Evolutionary conservation across 768 basidiomycete genomes (phyloP).

Genomic region (Russula virescens): DNA sequence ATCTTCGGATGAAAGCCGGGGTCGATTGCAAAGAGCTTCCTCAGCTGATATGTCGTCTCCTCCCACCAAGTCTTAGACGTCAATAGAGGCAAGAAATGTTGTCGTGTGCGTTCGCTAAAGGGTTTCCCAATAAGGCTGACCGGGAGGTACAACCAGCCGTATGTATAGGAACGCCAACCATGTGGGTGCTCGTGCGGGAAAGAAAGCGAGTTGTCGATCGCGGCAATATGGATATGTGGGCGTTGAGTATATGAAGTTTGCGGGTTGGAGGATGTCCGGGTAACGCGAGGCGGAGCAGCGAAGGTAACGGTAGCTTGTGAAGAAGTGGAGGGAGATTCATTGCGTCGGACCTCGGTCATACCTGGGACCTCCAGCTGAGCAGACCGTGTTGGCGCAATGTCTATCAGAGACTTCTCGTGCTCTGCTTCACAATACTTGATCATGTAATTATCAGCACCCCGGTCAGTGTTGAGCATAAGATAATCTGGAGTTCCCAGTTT

Average conservation of each 20-base stretch:
- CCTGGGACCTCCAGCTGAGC: slow-evolving; percentile 62
- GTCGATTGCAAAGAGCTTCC: slow-evolving; percentile 73
- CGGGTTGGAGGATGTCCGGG: slow-evolving; percentile 19
- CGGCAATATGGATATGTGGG: slow-evolving; percentile 86
- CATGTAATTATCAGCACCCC: slow-evolving; percentile 88
- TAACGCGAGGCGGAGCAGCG: slow-evolving; percentile 25
- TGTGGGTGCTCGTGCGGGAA: slow-evolving; percentile 89
- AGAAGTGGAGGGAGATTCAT: slow-evolving; percentile 28
- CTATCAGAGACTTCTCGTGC: slow-evolving; percentile 71
- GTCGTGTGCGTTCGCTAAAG: slow-evolving; percentile 76
- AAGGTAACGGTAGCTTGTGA: slow-evolving; percentile 21
- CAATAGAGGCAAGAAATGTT: slow-evolving; percentile 74
- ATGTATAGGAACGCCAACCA: slow-evolving; percentile 73
- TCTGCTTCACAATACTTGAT: slow-evolving; percentile 83
- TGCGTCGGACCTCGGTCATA: slow-evolving; percentile 62
- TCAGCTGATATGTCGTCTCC: slow-evolving; percentile 72
- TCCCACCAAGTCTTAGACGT: slow-evolving; percentile 89
- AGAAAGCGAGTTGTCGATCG: slow-evolving; percentile 89
- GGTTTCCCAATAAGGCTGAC: slow-evolving; percentile 81
- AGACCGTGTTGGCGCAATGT: slow-evolving; percentile 70
- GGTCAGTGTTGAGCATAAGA: slow-evolving; percentile 89
- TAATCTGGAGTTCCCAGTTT: slow-evolving; percentile 48
- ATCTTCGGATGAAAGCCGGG: slow-evolving; percentile 87
- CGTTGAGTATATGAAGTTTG: slow-evolving; percentile 44
- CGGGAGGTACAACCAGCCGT: slow-evolving; percentile 84